Evolutionary conservation across 805 yeast genomes (phyloP).

Genomic region (Candida sithepensis): DNA sequence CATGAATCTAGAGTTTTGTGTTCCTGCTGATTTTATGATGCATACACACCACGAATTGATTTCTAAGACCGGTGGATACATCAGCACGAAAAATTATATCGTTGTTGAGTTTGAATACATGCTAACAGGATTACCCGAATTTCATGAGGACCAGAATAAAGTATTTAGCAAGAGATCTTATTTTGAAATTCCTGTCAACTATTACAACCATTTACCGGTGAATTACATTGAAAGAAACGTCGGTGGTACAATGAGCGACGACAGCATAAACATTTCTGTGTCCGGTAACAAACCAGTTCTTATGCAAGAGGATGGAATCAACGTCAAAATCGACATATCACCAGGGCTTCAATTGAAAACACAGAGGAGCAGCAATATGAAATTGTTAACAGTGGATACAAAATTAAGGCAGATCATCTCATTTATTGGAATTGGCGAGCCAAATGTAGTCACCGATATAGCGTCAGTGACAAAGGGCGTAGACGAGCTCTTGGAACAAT

Average conservation of each 20-base stretch:
- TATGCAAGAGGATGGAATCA: neutral
- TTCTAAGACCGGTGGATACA: neutral
- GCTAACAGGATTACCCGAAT: neutral
- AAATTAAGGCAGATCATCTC: neutral
- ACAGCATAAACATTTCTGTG: neutral
- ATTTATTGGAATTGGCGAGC: conserved; percentile 1
- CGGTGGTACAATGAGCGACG: neutral
- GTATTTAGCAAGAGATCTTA: conserved; percentile 2
- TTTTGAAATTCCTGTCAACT: conserved; percentile 3
- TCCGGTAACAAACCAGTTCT: neutral
- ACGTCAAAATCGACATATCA: neutral
- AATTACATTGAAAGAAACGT: neutral
- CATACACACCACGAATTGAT: conserved; percentile 2
- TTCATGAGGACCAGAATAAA: neutral
- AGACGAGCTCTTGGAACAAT: conserved; percentile 1
- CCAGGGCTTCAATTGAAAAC: conserved; percentile 1
- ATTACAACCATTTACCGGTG: neutral
- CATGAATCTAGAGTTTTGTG: conserved; percentile 1
- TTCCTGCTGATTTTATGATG: neutral
- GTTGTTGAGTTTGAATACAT: conserved; percentile 1
- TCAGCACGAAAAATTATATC: conserved; percentile 1
- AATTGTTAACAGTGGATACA: neutral
- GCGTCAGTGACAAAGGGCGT: neutral
- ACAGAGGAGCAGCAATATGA: neutral
- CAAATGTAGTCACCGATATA: neutral